Conservation (phyloP, 164 flowering plant species). For the Magnolia changhungtana region DNA sequence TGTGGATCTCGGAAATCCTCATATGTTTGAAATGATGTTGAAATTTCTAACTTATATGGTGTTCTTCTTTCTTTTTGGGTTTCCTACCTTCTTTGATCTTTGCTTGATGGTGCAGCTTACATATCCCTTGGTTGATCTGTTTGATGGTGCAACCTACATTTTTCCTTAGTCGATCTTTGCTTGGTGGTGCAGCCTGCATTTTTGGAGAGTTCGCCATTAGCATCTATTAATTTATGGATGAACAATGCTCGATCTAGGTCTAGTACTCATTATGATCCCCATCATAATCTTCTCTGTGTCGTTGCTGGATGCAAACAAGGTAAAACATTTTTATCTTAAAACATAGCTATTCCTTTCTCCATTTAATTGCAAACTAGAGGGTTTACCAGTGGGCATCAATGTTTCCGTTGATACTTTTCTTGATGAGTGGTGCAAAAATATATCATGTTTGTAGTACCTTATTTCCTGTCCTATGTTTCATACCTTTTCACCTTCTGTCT, state of each 20-base stretch:
- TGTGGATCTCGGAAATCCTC: no score
- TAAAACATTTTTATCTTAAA: conserved; percentile 7
- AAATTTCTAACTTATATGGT: not conserved
- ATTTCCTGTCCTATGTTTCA: not conserved
- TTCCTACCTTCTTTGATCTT: not conserved
- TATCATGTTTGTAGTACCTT: not conserved
- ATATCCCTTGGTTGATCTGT: not conserved
- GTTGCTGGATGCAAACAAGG: conserved; percentile 90
- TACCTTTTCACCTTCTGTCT: no score
- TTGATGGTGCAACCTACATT: not conserved
- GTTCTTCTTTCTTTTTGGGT: not conserved
- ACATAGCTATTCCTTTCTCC: not conserved
- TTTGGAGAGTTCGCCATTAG: conserved; percentile 49
- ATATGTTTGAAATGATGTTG: not conserved
- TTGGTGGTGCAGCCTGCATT: conserved; percentile 56
- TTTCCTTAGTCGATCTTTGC: not conserved
- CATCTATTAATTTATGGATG: conserved; percentile 94
- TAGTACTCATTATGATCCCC: conserved; percentile 96
- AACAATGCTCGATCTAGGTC: conserved; percentile 68
- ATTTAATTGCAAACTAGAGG: not conserved
- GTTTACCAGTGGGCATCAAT: not conserved
- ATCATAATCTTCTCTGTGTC: conserved; percentile 80
- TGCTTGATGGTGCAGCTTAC: not conserved
- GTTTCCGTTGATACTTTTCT: not conserved
- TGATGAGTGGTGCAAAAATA: no score